phyloP scores from a whole-genome alignment of 176 grass and related monocot genomes.

The Themeda triandra region DNA sequence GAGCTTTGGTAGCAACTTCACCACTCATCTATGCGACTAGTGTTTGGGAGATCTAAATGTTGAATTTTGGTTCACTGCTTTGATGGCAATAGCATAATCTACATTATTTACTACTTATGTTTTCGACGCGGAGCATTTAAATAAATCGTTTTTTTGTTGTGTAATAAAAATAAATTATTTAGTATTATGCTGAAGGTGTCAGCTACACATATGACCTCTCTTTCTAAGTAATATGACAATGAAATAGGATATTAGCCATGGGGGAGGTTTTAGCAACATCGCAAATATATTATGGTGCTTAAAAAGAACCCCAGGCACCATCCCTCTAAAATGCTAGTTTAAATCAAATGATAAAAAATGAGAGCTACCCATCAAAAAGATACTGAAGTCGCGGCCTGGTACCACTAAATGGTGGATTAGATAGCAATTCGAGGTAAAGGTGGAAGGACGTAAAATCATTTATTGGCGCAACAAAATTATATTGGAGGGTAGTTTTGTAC shows the following conservation, averaged over 20 bases:
- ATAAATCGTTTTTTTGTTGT: background rate
- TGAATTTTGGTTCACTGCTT: background rate
- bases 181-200: background rate
- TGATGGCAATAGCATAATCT: background rate
- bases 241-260: background rate
- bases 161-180: background rate
- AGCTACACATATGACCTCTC: background rate
- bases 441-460: background rate
- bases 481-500: background rate
- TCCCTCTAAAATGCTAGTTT: background rate
- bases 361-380: background rate
- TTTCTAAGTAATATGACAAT: background rate
- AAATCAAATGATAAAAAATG: background rate
- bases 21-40: background rate
- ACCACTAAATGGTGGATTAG: background rate
- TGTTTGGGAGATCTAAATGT: background rate
- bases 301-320: background rate
- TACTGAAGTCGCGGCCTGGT: background rate
- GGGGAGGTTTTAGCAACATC: background rate
- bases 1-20: background rate
- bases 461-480: background rate
- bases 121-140: background rate
- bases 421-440: background rate
- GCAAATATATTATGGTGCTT: background rate
- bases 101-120: background rate